These are phyloP conservation scores for Moringa oleifera DNA, from an alignment of 345 rosid genomes.

Conservation along the genomic window DNA sequence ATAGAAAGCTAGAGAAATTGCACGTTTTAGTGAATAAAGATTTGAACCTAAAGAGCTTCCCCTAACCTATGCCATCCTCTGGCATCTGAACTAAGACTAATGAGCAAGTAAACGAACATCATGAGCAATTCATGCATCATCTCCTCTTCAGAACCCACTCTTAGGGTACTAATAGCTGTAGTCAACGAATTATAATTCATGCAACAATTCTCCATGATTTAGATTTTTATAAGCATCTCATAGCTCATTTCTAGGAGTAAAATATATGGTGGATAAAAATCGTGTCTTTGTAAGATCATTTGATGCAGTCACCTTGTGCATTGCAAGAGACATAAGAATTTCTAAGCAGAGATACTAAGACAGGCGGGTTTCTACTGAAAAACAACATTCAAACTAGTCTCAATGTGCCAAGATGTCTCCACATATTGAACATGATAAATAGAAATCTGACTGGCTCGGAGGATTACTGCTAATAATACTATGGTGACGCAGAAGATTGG, in stretches of 20 bases:
- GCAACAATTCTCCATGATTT: too few species aligned
- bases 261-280: background rate
- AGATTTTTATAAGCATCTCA: too few species aligned
- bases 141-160: too few species aligned
- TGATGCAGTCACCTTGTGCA: background rate
- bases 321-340: background rate
- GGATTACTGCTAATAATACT: conserved; percentile 33
- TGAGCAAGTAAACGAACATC: too few species aligned
- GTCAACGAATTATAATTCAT: too few species aligned
- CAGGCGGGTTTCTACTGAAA: background rate
- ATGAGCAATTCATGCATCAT: too few species aligned
- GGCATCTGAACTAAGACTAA: background rate
- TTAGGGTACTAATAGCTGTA: too few species aligned
- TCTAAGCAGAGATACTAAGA: background rate
- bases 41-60: background rate
- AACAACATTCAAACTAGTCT: too few species aligned
- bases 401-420: too few species aligned
- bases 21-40: background rate
- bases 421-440: background rate
- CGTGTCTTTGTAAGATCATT: background rate
- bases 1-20: background rate
- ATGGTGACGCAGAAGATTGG: conserved; percentile 44
- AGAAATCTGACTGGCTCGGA: background rate
- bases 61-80: background rate
- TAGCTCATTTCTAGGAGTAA: background rate